phyloP scores from a whole-genome alignment of 306 rosid genomes.

The Lupinus albus region DNA sequence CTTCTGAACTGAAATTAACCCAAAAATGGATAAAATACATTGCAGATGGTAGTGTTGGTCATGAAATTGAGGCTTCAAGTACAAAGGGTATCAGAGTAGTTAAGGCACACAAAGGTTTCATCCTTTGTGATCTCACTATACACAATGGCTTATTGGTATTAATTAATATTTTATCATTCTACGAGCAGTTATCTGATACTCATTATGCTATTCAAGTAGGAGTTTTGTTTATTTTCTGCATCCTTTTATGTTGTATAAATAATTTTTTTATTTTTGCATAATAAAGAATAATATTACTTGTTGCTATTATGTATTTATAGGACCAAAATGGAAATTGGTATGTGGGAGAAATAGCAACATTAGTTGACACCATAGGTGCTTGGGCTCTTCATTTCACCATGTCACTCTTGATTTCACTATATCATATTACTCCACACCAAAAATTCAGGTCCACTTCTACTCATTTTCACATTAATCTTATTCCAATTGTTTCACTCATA shows the following conservation, averaged over 20 bases:
- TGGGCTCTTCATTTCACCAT: not conserved
- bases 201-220: too few species aligned
- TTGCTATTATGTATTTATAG: constrained; percentile 16
- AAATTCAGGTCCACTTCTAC: constrained; percentile 40
- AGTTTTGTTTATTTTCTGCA: too few species aligned
- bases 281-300: not conserved
- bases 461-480: not conserved
- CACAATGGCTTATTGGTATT: constrained; percentile 33
- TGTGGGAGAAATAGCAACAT: constrained; percentile 51
- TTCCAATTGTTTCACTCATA: too few species aligned
- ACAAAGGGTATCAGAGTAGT: constrained; percentile 12
- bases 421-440: constrained; percentile 45
- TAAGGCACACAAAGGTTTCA: constrained; percentile 34
- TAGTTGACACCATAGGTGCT: constrained; percentile 39
- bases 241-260: too few species aligned
- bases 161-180: too few species aligned
- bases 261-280: too few species aligned
- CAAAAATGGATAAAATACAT: not conserved
- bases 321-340: constrained; percentile 58
- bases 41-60: not conserved
- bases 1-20: not conserved
- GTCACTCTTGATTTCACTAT: constrained; percentile 43
- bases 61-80: not conserved
- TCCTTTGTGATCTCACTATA: constrained; percentile 33
- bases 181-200: too few species aligned